Base-by-base conservation (phyloP, 2,329 filamentous ascomycete genomes). In the Ophiognomonia clavigignenti-juglandacearum region DNA sequence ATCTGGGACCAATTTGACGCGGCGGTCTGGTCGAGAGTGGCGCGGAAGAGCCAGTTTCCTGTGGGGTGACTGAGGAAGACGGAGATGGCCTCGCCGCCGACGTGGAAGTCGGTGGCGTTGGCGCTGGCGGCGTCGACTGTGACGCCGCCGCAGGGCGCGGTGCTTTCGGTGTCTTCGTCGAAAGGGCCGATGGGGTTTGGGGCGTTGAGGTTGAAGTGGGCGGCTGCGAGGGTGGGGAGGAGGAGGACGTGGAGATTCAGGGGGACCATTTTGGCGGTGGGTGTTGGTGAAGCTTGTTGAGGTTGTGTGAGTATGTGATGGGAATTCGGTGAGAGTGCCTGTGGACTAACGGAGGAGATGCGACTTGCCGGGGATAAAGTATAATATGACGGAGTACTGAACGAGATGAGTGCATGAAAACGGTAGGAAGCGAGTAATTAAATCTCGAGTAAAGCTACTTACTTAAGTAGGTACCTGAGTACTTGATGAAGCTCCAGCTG, bases 31-130 rank as follows among this genome's bases (percentile, higher is more conserved):
- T 79, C 77, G 18, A 73, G 65, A 11, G 77, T 82, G 53, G 71
- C 75, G 52, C 80, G 78, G 66, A 79, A 76, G 14, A 83, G 68
- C 73, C 72, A 82, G 45, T 67, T 76, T 54, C 68, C 65, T 58
- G 77, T 68, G 4, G 74, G 66, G 57, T 83, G 80, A 3, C 68
- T 70, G 7, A 72, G 66, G 7, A 61, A 63, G 41, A 75, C 57
- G 50, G 69, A 67, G 27, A 82, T 65, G 47, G 73, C 64, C 54
- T 81, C 74, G 54, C 78, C 78, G 54, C 65, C 76, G 49, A 82
- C 74, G 58, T 80, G 72, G 62, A 82, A 82, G 54, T 79, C 66
- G 43, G 69, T 68, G 20, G 65, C 54, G 39, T 65, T 65, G 53
- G 61, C 54, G 7, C 54, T 54, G 45, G 55, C 39, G 44, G 77